Evolutionary conservation across 805 yeast species (phyloP), one percentile per base, ranked within the genome.

Genomic region (Debaryomyces hansenii): DNA sequence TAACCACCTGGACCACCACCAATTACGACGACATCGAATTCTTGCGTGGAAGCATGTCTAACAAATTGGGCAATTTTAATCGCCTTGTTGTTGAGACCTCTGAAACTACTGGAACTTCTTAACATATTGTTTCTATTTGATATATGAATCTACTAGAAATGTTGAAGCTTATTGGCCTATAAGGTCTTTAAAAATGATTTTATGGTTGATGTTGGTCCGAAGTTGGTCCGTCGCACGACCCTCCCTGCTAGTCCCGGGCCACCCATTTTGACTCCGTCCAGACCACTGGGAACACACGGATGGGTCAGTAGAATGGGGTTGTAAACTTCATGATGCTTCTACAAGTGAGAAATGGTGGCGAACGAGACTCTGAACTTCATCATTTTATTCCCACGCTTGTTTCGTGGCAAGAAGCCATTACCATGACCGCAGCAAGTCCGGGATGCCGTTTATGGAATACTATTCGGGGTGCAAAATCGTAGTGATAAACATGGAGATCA

Each of bases 1-100:
- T 94, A 94, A 52, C 99, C 99, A 70, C 98, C 99, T 57, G 99
- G 99, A 49, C 99, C 99, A 60, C 97, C 98, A 58, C 99, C 99
- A 63, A 94, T 87, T 59, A 94, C 89, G 45, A 92, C 96, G 45
- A 94, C 82, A 63, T 94, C 98, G 66, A 89, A 94, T 63, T 74
- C 71, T 54, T 72, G 69, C 50, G 76, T 65, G 27, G 76, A 71
- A 49, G 66, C 68, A 56, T 56, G 66, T 63, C 78, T 66, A 54
- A 68, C 63, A 51, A 71, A 70, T 51, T 69, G 71, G 48, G 58
- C 52, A 38, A 57, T 54, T 53, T 51, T 56, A 12, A 39, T 12
- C 5, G 42, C 42, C 42, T 39, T 39, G 42, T 35, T 41, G 37
- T 37, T 32, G 29, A 44, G 33, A n/a, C 36, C 45, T 35, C 38